A percentile compares a stretch with the other conserved stretches of the same genome.
Evolutionary conservation across 2,329 filamentous ascomycete genomes (phyloP).

Genomic region (Ophiostoma australiae): DNA sequence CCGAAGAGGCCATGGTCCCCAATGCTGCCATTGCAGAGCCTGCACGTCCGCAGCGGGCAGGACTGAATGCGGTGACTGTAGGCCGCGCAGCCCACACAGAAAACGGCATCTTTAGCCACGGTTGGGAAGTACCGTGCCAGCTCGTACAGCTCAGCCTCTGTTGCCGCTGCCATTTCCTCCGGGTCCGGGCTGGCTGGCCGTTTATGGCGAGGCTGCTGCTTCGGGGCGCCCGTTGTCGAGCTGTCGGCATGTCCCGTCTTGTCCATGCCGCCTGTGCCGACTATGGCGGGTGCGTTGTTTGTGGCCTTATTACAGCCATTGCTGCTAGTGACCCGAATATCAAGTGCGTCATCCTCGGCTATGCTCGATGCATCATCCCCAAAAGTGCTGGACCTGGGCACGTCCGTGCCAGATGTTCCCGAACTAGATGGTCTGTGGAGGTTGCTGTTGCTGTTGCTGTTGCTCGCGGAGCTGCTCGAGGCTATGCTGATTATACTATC

Average conservation of each 20-base stretch:
- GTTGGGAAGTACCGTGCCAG: constrained; percentile 51
- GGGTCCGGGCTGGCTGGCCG: background rate
- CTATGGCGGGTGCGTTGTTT: background rate
- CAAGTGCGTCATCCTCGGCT: background rate
- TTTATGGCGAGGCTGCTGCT: background rate
- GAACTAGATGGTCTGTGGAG: background rate
- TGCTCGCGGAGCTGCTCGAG: background rate
- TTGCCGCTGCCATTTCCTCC: background rate
- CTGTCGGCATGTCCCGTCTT: background rate
- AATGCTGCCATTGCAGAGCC: constrained; percentile 42
- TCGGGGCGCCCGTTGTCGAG: background rate
- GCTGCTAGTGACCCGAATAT: background rate
- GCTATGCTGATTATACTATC: background rate
- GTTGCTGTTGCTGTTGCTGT: too few species aligned
- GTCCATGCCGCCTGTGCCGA: background rate
- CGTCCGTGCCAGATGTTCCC: background rate
- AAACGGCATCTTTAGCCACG: constrained; percentile 38
- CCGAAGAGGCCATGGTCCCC: constrained; percentile 44
- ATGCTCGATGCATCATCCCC: background rate
- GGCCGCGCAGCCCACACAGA: constrained; percentile 51
- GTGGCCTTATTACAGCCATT: background rate
- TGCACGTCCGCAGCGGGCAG: constrained; percentile 47
- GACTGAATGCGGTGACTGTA: constrained; percentile 42
- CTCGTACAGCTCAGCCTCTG: constrained; percentile 28
- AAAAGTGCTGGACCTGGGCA: background rate